phyloP scores from a whole-genome alignment of 192 early-diverging fungal species.

The Entomortierella chlamydospora region DNA sequence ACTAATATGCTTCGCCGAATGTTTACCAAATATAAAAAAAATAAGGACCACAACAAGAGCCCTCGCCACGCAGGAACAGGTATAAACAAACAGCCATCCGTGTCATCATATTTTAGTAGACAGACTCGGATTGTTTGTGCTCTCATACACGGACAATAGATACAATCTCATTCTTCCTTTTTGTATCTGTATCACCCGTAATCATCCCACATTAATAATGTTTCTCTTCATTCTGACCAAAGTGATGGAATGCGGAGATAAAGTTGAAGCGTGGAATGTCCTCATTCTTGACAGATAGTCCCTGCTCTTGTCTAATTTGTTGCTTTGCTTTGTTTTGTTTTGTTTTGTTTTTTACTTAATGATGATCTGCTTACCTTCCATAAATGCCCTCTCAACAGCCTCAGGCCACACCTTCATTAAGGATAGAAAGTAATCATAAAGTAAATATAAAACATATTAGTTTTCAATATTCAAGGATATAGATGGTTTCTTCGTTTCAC shows the following conservation, averaged over 20 bases:
- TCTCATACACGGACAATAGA: background rate
- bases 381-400: conserved; percentile 70
- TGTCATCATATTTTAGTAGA: background rate
- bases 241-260: conserved; percentile 34
- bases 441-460: background rate
- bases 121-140: background rate
- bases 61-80: background rate
- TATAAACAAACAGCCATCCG: background rate
- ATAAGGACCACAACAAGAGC: background rate
- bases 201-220: conserved; percentile 24
- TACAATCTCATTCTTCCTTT: background rate
- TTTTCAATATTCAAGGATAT: background rate
- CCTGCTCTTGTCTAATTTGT: background rate
- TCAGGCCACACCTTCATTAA: conserved; percentile 67
- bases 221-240: background rate
- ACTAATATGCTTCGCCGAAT: conserved; percentile 11
- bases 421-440: background rate
- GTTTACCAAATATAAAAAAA: background rate
- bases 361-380: conserved; percentile 60
- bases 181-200: conserved; percentile 2
- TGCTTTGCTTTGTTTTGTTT: background rate
- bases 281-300: background rate
- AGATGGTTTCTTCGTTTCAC: background rate
- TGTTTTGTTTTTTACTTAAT: background rate
- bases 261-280: background rate